Evolutionary conservation across 2,329 filamentous ascomycete species (phyloP).

Genomic region (Epicoccum nigrum): DNA sequence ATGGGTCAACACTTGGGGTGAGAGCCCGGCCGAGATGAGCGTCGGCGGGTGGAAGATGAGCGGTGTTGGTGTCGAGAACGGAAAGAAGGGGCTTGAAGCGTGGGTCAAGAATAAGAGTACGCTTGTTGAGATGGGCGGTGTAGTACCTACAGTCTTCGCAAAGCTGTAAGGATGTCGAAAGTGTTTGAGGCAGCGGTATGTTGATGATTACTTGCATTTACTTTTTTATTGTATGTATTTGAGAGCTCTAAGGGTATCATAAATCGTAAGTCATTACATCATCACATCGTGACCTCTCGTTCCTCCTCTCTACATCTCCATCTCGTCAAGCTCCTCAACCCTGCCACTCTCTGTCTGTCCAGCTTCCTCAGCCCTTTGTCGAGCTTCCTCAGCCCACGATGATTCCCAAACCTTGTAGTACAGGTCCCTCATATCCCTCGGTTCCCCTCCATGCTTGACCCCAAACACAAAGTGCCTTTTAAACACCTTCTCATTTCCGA

Average conservation of each 20-base stretch:
- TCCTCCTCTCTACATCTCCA: constrained; percentile 2
- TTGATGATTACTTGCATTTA: not conserved
- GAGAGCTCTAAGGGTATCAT: constrained; percentile 10
- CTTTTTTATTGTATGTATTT: not conserved
- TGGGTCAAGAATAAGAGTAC: constrained; percentile 91
- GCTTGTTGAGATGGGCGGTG: constrained; percentile 78
- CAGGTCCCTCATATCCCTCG: constrained; percentile 11
- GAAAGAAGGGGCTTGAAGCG: constrained; percentile 75
- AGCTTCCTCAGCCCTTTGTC: constrained; percentile 3
- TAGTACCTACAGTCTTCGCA: constrained; percentile 71
- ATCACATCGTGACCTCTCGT: not conserved
- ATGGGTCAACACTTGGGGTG: constrained; percentile 95
- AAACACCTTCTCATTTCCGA: constrained; percentile 18
- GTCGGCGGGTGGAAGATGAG: constrained; percentile 93
- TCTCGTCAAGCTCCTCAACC: not conserved
- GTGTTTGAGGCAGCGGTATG: not conserved
- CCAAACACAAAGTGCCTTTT: constrained; percentile 19
- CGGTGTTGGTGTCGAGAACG: constrained; percentile 87
- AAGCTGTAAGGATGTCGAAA: constrained; percentile 29
- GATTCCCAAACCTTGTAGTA: constrained; percentile 13
- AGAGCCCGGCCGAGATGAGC: constrained; percentile 88
- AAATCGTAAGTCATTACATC: not conserved
- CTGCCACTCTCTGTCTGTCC: not conserved
- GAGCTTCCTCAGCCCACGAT: constrained; percentile 11
- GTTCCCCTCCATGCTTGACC: constrained; percentile 7